Percentiles rank a stretch among this genome's conserved stretches.
Evolutionary conservation across 2,329 filamentous ascomycete genomes (phyloP).

Genomic region (Trichoderma breve): DNA sequence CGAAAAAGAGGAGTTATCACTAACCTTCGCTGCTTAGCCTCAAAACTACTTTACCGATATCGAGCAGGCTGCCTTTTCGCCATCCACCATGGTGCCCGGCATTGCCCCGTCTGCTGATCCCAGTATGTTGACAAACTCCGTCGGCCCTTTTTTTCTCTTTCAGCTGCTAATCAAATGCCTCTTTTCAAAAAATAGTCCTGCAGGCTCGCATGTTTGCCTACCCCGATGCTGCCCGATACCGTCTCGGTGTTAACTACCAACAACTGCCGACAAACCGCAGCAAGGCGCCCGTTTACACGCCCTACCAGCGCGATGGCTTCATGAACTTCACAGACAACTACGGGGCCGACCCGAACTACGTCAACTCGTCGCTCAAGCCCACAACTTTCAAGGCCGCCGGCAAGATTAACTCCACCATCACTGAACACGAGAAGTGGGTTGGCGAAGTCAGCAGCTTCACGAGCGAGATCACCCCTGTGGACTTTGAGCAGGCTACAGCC

Average conservation of each 20-base stretch:
- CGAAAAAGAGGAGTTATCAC: background rate
- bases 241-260: slow-evolving; percentile 52
- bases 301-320: slow-evolving; percentile 27
- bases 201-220: slow-evolving; percentile 51
- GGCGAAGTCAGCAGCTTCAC: slow-evolving; percentile 55
- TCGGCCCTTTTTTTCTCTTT: background rate
- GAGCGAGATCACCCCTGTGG: background rate
- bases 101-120: slow-evolving; percentile 48
- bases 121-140: slow-evolving; percentile 21
- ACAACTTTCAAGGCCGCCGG: background rate
- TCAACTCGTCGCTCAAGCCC: slow-evolving; percentile 29
- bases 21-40: slow-evolving; percentile 33
- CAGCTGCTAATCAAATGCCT: background rate
- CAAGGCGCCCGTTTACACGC: slow-evolving; percentile 22
- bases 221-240: slow-evolving; percentile 49
- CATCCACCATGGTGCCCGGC: slow-evolving; percentile 49
- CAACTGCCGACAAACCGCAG: slow-evolving; percentile 41
- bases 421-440: slow-evolving; percentile 47
- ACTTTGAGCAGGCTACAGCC: slow-evolving; percentile 15
- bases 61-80: slow-evolving; percentile 52
- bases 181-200: slow-evolving; percentile 30
- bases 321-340: slow-evolving; percentile 29
- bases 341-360: slow-evolving; percentile 30
- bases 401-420: slow-evolving; percentile 24
- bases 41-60: slow-evolving; percentile 52